A percentile compares a stretch with the other conserved stretches of the same genome.
Conservation (phyloP, 495 filamentous ascomycete species). For the Hypoxylon cercidicola region DNA sequence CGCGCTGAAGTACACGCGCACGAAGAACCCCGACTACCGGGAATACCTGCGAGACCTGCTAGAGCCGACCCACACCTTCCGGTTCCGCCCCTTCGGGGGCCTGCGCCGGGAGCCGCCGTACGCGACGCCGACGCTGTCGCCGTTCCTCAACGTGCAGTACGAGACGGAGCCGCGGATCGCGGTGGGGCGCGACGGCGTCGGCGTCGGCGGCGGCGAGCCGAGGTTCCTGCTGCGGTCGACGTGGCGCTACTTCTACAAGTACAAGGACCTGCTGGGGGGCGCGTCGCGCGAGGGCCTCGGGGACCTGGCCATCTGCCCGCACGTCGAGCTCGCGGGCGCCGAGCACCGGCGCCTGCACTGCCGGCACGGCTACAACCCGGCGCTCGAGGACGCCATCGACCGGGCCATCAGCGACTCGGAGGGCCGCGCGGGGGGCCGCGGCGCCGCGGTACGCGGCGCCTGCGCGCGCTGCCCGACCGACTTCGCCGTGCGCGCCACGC, state of each 20-base stretch:
- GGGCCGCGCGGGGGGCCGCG: too few species aligned
- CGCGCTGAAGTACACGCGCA: constrained; percentile 25
- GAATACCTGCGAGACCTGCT: constrained; percentile 5
- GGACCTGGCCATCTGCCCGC: constrained; percentile 17
- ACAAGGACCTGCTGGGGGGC: not conserved
- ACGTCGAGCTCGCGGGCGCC: not conserved
- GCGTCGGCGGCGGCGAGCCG: too few species aligned
- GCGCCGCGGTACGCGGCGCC: too few species aligned
- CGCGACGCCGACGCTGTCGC: not conserved
- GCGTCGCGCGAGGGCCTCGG: constrained; percentile 9
- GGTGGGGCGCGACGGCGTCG: not conserved
- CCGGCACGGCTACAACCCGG: too few species aligned
- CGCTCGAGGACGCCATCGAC: too few species aligned
- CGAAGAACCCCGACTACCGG: not conserved
- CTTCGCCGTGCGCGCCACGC: not conserved
- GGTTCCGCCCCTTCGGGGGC: too few species aligned
- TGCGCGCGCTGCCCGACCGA: constrained; percentile 26
- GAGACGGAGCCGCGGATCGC: constrained; percentile 6
- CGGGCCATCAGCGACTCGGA: too few species aligned
- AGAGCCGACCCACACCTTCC: not conserved
- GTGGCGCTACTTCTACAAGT: constrained; percentile 1
- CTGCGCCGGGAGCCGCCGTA: too few species aligned
- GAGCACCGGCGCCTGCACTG: not conserved
- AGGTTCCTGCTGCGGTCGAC: constrained; percentile 10
- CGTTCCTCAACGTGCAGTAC: constrained; percentile 1